Percentiles rank a stretch among this genome's conserved stretches.
Evolutionary conservation across 208 protist species (phyloP).

Genomic region (Blastocrithidia nonstop): DNA sequence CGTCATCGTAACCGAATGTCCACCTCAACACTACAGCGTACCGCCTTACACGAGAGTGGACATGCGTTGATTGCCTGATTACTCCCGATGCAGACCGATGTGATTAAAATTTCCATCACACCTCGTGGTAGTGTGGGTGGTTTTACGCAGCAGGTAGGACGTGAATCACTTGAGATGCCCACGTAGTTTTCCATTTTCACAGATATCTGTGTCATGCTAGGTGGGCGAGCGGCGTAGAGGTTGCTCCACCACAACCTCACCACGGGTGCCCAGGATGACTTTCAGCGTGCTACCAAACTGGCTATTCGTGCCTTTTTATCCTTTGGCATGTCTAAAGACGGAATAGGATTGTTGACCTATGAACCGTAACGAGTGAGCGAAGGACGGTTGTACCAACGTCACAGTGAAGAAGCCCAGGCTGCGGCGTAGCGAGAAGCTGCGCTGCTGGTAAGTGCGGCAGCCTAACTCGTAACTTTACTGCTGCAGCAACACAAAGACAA

Average conservation of each 20-base stretch:
- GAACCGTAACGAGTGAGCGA: conserved; percentile 60
- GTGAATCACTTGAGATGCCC: conserved; percentile 55
- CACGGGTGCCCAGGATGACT: conserved; percentile 82
- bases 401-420: conserved; percentile 35
- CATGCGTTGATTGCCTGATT: conserved; percentile 91
- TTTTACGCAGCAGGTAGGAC: conserved; percentile 73
- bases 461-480: conserved; percentile 21
- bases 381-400: conserved; percentile 58
- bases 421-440: conserved; percentile 53
- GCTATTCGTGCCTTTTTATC: conserved; percentile 51
- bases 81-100: conserved; percentile 69
- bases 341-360: conserved; percentile 53
- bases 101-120: conserved; percentile 95
- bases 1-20: conserved; percentile 64
- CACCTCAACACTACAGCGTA: conserved; percentile 24
- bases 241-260: conserved; percentile 83
- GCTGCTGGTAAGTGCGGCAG: conserved; percentile 34
- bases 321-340: conserved; percentile 58
- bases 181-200: conserved; percentile 87
- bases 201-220: conserved; percentile 87
- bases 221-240: conserved; percentile 91
- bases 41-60: conserved; percentile 92
- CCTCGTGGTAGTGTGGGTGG: conserved; percentile 67
- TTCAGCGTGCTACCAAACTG: conserved; percentile 78
- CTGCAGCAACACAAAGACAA: conserved; percentile 20